Percentiles rank a stretch among this genome's conserved stretches.
Evolutionary conservation across 768 basidiomycete genomes (phyloP).

Genomic region (Podaxis rugospora): DNA sequence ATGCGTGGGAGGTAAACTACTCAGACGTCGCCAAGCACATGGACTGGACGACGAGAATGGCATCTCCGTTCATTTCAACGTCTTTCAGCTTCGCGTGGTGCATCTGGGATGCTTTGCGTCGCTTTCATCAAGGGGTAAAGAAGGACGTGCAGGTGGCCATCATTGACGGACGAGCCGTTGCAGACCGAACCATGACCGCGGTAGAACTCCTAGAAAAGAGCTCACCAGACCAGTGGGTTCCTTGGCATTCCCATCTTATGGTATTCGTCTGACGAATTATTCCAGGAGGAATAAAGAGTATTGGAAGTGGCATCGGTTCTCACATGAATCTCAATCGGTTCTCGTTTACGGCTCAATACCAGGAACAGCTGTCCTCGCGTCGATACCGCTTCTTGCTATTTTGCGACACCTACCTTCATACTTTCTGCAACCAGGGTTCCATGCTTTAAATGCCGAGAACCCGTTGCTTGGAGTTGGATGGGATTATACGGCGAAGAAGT

Average conservation of each 20-base stretch:
- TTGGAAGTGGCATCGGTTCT: slow-evolving; percentile 75
- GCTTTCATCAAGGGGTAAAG: slow-evolving; percentile 69
- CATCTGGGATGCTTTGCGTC: slow-evolving; percentile 74
- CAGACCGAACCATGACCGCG: slow-evolving; percentile 57
- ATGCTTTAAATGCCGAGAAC: slow-evolving; percentile 21
- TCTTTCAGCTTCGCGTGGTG: slow-evolving; percentile 83
- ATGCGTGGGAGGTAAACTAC: slow-evolving; percentile 41
- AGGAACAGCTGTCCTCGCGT: slow-evolving; percentile 58
- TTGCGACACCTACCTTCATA: slow-evolving; percentile 71
- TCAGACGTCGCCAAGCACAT: slow-evolving; percentile 64
- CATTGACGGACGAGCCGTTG: slow-evolving; percentile 63
- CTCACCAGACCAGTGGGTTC: slow-evolving; percentile 50
- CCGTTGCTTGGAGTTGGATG: slow-evolving; percentile 36
- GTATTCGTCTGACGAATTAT: slow-evolving; percentile 10
- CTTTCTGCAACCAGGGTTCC: slow-evolving; percentile 37
- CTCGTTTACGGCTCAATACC: slow-evolving; percentile 70
- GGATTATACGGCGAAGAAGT: slow-evolving; percentile 57
- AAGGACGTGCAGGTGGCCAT: slow-evolving; percentile 76
- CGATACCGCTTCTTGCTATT: slow-evolving; percentile 62
- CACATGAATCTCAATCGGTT: slow-evolving; percentile 72
- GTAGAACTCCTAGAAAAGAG: slow-evolving; percentile 56
- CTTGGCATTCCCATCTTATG: background rate
- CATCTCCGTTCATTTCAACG: slow-evolving; percentile 67
- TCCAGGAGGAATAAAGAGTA: slow-evolving; percentile 55
- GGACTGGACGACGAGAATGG: slow-evolving; percentile 73